Evolutionary conservation across 2,329 filamentous ascomycete genomes (phyloP), one percentile per base, ranked within the genome.

Genomic region (Dendryphion nanum): DNA sequence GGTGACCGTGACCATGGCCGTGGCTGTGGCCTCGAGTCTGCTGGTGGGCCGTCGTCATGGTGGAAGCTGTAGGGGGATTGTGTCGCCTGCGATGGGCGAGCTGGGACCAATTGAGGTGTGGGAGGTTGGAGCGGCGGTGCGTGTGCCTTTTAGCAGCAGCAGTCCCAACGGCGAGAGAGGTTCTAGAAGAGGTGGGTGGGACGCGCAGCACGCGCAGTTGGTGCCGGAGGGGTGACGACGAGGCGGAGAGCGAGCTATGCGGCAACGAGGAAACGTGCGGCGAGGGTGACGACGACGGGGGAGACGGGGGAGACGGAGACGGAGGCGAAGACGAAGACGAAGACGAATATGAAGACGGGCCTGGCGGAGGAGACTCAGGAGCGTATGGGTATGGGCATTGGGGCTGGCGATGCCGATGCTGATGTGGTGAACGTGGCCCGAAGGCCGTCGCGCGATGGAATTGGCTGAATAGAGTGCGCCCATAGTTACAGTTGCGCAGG

Each of bases 1-100:
- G 82, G 43, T 73, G 70, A 52, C 23, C 23, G 23, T 26, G 23
- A n/a, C 23, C 23, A 26, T 81, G 79, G 40, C 71, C 67, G 49
- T 81, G 78, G 62, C 63, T 62, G 44, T 67, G 62, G 39, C 44
- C 47, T 33, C 59, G 53, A 30, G 52, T 58, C 49, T 66, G 62
- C 17, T 48, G 50, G 32, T 44, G 35, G 23, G 23, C n/a, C 10
- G 47, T 45, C 32, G 44, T 45, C 20, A 31, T n/a, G 19, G 52
- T 55, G 57, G 64, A 61, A 53, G 54, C 44, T 42, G 53, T 44
- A 46, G 52, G 51, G 40, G 51, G 45, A 45, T 49, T 45, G 54
- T 50, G 51, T 53, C 50, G 57, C 44, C 41, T 54, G 55, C 58
- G 57, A 28, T 64, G 61, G 13, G 45, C 47, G n/a, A 51, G 51